Base-by-base conservation (phyloP, 306 rosid genomes). In the Sechiopsis laciniata region DNA sequence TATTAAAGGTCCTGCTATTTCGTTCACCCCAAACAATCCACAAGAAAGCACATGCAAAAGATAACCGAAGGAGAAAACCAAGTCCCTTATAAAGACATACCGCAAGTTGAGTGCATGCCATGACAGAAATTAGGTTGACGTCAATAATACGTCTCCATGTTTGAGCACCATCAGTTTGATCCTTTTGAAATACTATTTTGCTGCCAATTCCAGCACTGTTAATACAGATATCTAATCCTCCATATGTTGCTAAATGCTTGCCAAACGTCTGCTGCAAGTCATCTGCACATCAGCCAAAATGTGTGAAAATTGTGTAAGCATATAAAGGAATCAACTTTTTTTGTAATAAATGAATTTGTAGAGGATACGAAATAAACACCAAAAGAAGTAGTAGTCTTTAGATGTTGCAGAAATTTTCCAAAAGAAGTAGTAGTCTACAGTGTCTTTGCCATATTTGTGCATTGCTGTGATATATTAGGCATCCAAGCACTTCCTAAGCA, bases 201-300 rank as follows among this genome's bases (percentile, higher is more conserved):
- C 10, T 73, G 73, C 3, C 14, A 37, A 88, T 82, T 75, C 98
- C 98, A 5, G 98, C 98, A 57, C 84, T 62, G 79, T 75, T 88
- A 24, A 93, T 84, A 87, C 98, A 93, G 64, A 93, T 86, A 81
- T 93, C 98, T 68, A 93, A 83, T 58, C 98, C 97, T 76, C 90
- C 90, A 83, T 83, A 93, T n/a, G 88, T 93, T 11, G 48, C 77
- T 14, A 82, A 62, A 70, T 93, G 98, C 83, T 84, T 86, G 75
- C 85, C 88, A 83, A 93, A 93, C 16, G 92, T 97, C 80, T 84
- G 79, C 77, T 81, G 82, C 62, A 88, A 60, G 61, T 87, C 91
- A 57, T 89, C 97, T 93, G 90, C 61, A 24, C 70, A 54, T 73
- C 15, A 9, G 56, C 70, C 40, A 16, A 68, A 79, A 51, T 17